Conservation (phyloP, 1,284 basidiomycete genomes). For the Marasmius fiardii region DNA sequence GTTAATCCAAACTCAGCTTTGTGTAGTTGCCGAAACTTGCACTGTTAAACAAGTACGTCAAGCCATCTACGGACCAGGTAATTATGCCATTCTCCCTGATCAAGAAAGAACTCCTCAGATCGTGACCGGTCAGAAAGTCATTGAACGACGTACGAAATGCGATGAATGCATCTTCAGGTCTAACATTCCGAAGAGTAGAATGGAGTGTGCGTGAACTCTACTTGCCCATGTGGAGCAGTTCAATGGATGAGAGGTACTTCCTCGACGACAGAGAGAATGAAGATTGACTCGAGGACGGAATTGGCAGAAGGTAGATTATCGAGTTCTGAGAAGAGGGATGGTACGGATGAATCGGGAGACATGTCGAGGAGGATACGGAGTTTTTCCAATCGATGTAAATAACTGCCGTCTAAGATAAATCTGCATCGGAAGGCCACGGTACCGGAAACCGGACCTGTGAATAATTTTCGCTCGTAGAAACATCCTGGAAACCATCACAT, state of each 20-base stretch:
- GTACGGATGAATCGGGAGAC: neutral
- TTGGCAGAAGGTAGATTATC: slow-evolving; percentile 12
- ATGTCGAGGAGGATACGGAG: slow-evolving; percentile 18
- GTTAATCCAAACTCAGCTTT: neutral
- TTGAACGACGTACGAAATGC: neutral
- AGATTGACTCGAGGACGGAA: neutral
- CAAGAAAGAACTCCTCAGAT: neutral
- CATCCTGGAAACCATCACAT: neutral
- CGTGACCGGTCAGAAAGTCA: neutral
- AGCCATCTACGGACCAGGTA: neutral
- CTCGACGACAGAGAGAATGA: neutral
- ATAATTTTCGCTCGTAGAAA: neutral
- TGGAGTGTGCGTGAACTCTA: neutral
- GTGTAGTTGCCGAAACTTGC: neutral
- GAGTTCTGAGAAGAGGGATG: slow-evolving; percentile 21
- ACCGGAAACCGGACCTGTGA: neutral
- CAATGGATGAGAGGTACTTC: neutral
- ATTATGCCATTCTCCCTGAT: neutral
- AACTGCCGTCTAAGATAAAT: slow-evolving; percentile 22
- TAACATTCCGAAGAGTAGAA: neutral
- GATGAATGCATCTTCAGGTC: neutral
- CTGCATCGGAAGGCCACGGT: slow-evolving; percentile 19
- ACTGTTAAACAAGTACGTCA: neutral
- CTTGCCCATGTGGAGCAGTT: neutral
- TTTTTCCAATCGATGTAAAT: slow-evolving; percentile 20